A percentile compares a stretch with the other conserved stretches of the same genome.
Conservation (phyloP, 805 yeast species). For the Grigorovia humatica region DNA sequence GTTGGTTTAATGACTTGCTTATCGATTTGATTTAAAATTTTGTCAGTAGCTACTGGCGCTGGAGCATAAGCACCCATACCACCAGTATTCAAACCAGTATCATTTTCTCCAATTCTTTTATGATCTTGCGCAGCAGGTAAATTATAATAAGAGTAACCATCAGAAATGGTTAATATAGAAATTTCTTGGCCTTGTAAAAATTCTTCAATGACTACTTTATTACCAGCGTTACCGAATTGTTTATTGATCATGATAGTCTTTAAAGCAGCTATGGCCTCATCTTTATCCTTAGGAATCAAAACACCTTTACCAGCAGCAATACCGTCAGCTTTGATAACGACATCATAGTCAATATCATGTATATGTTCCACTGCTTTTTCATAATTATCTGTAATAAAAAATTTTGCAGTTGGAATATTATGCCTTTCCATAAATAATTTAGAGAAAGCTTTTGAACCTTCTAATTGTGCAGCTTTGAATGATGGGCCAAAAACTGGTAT, state of each 20-base stretch:
- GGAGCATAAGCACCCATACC: conserved; percentile 99
- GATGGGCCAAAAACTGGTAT: conserved; percentile 97
- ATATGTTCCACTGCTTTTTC: conserved; percentile 62
- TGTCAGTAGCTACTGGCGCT: conserved; percentile 85
- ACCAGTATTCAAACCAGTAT: conserved; percentile 91
- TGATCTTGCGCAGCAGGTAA: conserved; percentile 98
- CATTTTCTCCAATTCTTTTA: conserved; percentile 89
- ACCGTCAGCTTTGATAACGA: conserved; percentile 95
- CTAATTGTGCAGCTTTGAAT: conserved; percentile 82
- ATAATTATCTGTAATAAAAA: conserved; percentile 68
- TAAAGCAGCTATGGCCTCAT: conserved; percentile 79
- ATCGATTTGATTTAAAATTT: conserved; percentile 59
- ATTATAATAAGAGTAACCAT: conserved; percentile 84
- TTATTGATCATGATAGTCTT: conserved; percentile 81
- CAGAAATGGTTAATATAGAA: conserved; percentile 82
- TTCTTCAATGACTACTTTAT: conserved; percentile 91
- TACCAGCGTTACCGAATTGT: conserved; percentile 90
- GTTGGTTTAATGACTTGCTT: conserved; percentile 77
- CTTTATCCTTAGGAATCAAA: conserved; percentile 70
- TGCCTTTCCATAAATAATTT: conserved; percentile 90
- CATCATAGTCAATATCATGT: conserved; percentile 47
- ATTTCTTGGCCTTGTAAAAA: conserved; percentile 94
- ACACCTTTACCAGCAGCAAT: conserved; percentile 99
- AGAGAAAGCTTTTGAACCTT: conserved; percentile 92
- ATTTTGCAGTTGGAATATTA: conserved; percentile 89